Evolutionary conservation across 768 basidiomycete species (phyloP).

Genomic region (Tylopilus subfusipes): DNA sequence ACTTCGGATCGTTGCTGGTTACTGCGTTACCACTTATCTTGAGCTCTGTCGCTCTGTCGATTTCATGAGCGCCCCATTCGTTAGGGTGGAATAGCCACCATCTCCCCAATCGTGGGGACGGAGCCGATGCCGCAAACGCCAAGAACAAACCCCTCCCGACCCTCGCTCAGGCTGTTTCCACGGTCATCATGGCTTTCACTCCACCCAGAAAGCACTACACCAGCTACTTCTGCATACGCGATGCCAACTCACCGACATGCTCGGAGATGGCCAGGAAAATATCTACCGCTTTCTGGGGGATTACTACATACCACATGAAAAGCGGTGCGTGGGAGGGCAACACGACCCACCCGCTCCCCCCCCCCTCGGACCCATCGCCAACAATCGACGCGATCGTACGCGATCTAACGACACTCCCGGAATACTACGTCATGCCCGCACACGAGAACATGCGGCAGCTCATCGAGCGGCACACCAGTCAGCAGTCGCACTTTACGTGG

Average conservation of each 20-base stretch:
- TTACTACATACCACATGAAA: conserved; percentile 46
- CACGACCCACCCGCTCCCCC: conserved; percentile 37
- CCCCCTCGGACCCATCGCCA: conserved; percentile 20
- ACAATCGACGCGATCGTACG: conserved; percentile 24
- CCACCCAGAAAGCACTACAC: conserved; percentile 60
- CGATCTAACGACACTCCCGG: conserved; percentile 44
- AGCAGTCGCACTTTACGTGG: conserved; percentile 35
- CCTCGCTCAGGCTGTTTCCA: conserved; percentile 3
- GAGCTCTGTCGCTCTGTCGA: conserved; percentile 55
- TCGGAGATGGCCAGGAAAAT: conserved; percentile 15
- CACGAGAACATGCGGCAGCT: conserved; percentile 51
- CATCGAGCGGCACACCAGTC: conserved; percentile 36
- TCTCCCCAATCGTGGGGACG: conserved; percentile 4
- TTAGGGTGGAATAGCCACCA: conserved; percentile 39
- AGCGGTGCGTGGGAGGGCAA: conserved; percentile 52
- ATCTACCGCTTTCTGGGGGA: conserved; percentile 23
- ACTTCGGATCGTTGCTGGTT: conserved; percentile 54
- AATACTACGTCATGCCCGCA: conserved; percentile 60
- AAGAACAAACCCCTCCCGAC: conserved; percentile 11
- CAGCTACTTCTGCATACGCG: conserved; percentile 44
- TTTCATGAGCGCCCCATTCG: conserved; percentile 58
- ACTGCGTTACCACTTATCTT: conserved; percentile 51
- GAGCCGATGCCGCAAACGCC: not conserved
- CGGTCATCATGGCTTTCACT: conserved; percentile 36
- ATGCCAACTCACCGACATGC: conserved; percentile 48